Base-by-base conservation (phyloP, 169 alveolate species). In the Plasmodium vivax region DNA sequence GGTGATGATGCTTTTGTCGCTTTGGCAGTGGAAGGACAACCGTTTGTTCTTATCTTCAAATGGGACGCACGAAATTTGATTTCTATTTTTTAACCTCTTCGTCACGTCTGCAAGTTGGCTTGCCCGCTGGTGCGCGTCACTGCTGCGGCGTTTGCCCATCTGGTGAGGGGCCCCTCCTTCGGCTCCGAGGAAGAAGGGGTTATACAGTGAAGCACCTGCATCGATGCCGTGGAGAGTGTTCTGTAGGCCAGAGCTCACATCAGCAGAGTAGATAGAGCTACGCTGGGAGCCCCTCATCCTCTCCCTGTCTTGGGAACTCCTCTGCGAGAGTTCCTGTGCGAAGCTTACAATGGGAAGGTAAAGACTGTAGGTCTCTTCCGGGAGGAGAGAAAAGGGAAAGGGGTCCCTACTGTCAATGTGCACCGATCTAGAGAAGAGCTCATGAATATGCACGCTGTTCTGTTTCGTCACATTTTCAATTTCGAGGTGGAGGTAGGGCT, bases 311-410 rank as follows among this genome's bases (percentile, higher is more conserved):
- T 85, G 75, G 54, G 68, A 19, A 54, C 27, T 85, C 32, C 54
- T 85, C 45, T 74, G 19, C 7, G 93, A 74, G 27, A 85, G 23
- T 6, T 47, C 38, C 58, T 85, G 85, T 10, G 54, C 93, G 62
- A 41, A 73, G 45, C 75, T 85, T 9, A 74, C 62, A 19, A 85
- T 51, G 1, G 93, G 93, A 56, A 73, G 81, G 45, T 47, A 85
- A 75, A 85, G 58, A 6, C 85, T 74, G 68, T 85, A 85, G 32
- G 79, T 85, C 45, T 85, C 93, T 34, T 85, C 93, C 4, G 93
- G 93, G 23, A 34, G 27, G 23, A 85, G 68, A 27, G 47, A 47
- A 34, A 85, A 68, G 7, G 93, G 93, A 36, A 85, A 85, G 9
- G 56, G 51, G 62, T 68, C 77, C 19, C 45, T 43, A 74, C 19